phyloP scores from a whole-genome alignment of 768 basidiomycete genomes.

The Psilocybe sp. region DNA sequence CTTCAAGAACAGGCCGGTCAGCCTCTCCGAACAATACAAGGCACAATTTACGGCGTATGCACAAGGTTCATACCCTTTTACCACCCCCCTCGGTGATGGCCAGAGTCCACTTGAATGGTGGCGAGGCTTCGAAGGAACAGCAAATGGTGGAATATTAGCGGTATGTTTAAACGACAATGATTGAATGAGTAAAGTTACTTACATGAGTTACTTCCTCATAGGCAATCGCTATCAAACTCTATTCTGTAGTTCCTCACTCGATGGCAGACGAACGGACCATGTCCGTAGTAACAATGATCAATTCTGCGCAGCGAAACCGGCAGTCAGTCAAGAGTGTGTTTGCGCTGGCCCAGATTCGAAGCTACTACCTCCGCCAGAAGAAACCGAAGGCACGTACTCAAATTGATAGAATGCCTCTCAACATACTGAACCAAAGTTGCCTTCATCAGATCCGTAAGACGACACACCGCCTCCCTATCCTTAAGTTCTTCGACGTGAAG shows the following conservation, averaged over 20 bases:
- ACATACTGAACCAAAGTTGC: too few species aligned
- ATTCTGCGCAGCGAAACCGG: conserved; percentile 24
- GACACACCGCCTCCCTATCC: too few species aligned
- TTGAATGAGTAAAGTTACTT: too few species aligned
- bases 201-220: conserved; percentile 9
- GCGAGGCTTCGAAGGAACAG: conserved; percentile 14
- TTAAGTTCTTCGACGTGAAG: too few species aligned
- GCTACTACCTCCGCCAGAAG: conserved; percentile 14
- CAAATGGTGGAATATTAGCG: conserved; percentile 26
- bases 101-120: conserved; percentile 23
- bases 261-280: conserved; percentile 37
- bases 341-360: conserved; percentile 19
- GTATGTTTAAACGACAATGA: conserved; percentile 23
- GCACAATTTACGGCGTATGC: conserved; percentile 23
- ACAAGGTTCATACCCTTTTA: conserved; percentile 23
- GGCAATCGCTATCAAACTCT: conserved; percentile 31
- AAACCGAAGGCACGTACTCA: conserved; percentile 11
- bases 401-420: too few species aligned
- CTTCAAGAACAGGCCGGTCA: conserved; percentile 14
- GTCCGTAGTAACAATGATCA: conserved; percentile 30
- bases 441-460: too few species aligned
- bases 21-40: conserved; percentile 17
- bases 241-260: conserved; percentile 28
- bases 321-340: conserved; percentile 23
- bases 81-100: conserved; percentile 12